Base-by-base conservation (phyloP, 179 eudicot genomes). In the Vitellaria paradoxa region DNA sequence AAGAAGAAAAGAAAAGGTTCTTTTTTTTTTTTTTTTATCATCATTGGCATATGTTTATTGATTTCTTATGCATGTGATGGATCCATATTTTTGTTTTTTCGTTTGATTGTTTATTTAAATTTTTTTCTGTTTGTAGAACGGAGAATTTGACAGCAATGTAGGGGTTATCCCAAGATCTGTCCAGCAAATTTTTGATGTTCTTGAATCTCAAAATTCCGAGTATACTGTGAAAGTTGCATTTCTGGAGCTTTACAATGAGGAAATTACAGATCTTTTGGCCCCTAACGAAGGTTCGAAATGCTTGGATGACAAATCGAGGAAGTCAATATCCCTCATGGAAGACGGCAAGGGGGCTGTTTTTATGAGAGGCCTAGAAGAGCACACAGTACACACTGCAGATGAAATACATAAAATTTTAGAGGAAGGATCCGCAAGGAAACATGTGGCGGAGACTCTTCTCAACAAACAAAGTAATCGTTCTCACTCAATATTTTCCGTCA, bases 391-490 rank as follows among this genome's bases (percentile, higher is more conserved):
- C 67, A 86, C 84, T 73, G 97, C 93, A 14, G 85, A 91, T 76
- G 97, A 95, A 77, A 93, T 93, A 70, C 90, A 87, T 82, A 83
- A 91, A 76, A 90, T 95, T 42, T 81, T 95, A 62, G 90, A 91
- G 21, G 89, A 86, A 82, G 93, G 98, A 68, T 91, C 97, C 9
- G 89, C 90, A 5, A 93, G 84, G 76, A 85, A 88, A 79, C 92
- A 85, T 66, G 90, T 90, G 18, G 97, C 93, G 0, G 98, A 95
- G 76, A 93, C 98, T 17, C 87, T 95, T 46, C 89, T 91, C 42
- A 95, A 91, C 84, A 93, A 90, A 78, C 93, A 93, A 87, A 91
- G 95, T 80, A 93, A 89, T 81, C 93, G 97, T 13, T 95, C 99
- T 47, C 99, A 95, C 81, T 91, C 97, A 13, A 85, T 94, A 64